Conservation (phyloP, 768 basidiomycete species). For the Lentinula detonsa region DNA sequence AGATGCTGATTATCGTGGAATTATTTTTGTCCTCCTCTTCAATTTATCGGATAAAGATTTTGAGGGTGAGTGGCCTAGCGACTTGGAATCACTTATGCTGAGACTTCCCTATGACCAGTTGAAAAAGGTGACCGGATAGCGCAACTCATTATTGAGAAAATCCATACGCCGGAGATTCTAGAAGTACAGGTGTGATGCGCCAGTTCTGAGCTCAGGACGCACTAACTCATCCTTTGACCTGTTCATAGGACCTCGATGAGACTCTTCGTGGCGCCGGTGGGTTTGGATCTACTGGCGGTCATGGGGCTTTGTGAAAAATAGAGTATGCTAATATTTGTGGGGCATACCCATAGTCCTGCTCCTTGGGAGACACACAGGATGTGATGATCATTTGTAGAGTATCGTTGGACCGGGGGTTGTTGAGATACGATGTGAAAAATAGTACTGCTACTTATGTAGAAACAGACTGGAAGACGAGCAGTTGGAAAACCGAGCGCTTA, state of each 20-base stretch:
- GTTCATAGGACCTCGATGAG: slow-evolving; percentile 68
- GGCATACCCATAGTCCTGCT: too few species aligned
- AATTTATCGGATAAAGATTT: slow-evolving; percentile 91
- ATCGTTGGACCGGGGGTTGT: too few species aligned
- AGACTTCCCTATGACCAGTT: slow-evolving; percentile 39
- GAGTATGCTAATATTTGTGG: neutral
- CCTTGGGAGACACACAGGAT: too few species aligned
- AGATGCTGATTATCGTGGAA: slow-evolving; percentile 93
- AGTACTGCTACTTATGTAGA: too few species aligned
- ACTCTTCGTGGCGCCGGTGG: slow-evolving; percentile 82
- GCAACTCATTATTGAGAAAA: slow-evolving; percentile 89
- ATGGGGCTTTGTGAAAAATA: slow-evolving; percentile 34
- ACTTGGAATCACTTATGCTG: neutral
- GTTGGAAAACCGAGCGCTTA: too few species aligned
- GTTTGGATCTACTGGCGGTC: slow-evolving; percentile 95
- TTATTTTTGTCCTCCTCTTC: slow-evolving; percentile 87
- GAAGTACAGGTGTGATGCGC: slow-evolving; percentile 71
- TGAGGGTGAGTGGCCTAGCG: slow-evolving; percentile 42
- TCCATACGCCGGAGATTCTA: slow-evolving; percentile 76
- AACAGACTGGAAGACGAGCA: too few species aligned
- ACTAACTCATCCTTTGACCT: neutral
- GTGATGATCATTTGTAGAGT: too few species aligned
- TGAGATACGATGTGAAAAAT: too few species aligned
- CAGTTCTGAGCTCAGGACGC: slow-evolving; percentile 1
- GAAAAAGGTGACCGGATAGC: slow-evolving; percentile 93